Percentiles rank a stretch among this genome's conserved stretches.
These are phyloP conservation scores for Candolleomyces efflorescens DNA, from an alignment of 768 basidiomycete genomes.

Conservation along the genomic window DNA sequence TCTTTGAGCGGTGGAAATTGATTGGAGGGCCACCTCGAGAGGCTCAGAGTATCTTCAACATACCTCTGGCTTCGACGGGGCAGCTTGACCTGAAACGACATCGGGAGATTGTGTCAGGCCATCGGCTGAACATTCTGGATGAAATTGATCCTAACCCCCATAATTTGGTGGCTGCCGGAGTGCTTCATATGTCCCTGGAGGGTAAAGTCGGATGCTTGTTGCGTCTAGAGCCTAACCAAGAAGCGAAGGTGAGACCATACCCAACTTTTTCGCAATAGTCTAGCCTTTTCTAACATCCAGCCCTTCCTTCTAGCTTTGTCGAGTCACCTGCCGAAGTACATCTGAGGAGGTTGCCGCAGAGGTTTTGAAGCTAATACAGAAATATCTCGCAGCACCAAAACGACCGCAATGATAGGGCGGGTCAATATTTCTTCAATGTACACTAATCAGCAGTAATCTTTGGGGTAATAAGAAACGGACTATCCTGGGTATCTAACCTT, in stretches of 20 bases:
- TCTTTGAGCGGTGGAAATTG: slow-evolving; percentile 98
- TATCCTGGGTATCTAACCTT: neutral
- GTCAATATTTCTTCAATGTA: neutral
- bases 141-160: slow-evolving; percentile 92
- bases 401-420: neutral
- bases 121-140: slow-evolving; percentile 70
- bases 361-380: slow-evolving; percentile 55
- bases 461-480: neutral
- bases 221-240: slow-evolving; percentile 90
- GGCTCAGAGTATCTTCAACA: slow-evolving; percentile 83
- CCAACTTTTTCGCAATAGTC: neutral
- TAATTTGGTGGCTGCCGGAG: slow-evolving; percentile 94
- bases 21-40: slow-evolving; percentile 96
- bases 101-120: slow-evolving; percentile 72
- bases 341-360: slow-evolving; percentile 84
- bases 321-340: slow-evolving; percentile 91
- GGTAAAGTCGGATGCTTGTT: slow-evolving; percentile 96
- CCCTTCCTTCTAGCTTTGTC: slow-evolving; percentile 61
- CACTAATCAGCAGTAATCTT: neutral
- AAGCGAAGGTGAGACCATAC: slow-evolving; percentile 74
- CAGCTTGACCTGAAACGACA: slow-evolving; percentile 74
- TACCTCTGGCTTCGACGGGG: slow-evolving; percentile 60
- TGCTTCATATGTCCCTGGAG: slow-evolving; percentile 84
- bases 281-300: neutral
- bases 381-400: slow-evolving; percentile 26